phyloP scores from a whole-genome alignment of 2,329 filamentous ascomycete species.

The Pseudogymnoascus verrucosus region DNA sequence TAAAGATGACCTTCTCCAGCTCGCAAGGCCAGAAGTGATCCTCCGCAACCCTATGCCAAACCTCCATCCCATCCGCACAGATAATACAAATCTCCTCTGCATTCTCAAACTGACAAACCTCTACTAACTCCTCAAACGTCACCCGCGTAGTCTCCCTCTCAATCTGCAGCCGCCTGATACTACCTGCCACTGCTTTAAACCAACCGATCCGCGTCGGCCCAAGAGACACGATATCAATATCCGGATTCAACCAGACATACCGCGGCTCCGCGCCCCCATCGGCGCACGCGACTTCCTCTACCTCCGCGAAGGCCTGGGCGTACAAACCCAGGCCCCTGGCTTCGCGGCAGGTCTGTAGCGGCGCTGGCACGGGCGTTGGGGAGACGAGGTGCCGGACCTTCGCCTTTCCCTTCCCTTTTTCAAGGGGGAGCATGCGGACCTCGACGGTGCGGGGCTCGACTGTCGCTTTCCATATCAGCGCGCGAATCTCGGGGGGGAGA shows the following conservation, averaged over 20 bases:
- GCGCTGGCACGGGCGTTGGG: conserved; percentile 15
- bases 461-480: not conserved
- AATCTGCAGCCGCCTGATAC: not conserved
- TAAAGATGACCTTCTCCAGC: not conserved
- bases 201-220: conserved; percentile 3
- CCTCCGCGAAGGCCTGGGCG: conserved; percentile 14
- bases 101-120: not conserved
- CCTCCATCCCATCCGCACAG: not conserved
- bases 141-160: not conserved
- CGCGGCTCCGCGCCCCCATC: conserved; percentile 9
- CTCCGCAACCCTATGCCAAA: not conserved
- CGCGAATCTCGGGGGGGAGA: not conserved
- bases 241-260: conserved; percentile 19
- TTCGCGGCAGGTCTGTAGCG: conserved; percentile 17
- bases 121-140: no score
- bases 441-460: not conserved
- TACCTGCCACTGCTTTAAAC: not conserved
- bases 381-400: conserved; percentile 4
- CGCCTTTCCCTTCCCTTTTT: not conserved
- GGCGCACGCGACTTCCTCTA: not conserved
- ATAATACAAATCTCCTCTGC: not conserved
- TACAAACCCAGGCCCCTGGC: conserved; percentile 15
- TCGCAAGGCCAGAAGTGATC: not conserved
- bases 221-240: conserved; percentile 18
- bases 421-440: not conserved